phyloP scores from a whole-genome alignment of 352 stramenopile species.

The Blastocystis sp. region DNA sequence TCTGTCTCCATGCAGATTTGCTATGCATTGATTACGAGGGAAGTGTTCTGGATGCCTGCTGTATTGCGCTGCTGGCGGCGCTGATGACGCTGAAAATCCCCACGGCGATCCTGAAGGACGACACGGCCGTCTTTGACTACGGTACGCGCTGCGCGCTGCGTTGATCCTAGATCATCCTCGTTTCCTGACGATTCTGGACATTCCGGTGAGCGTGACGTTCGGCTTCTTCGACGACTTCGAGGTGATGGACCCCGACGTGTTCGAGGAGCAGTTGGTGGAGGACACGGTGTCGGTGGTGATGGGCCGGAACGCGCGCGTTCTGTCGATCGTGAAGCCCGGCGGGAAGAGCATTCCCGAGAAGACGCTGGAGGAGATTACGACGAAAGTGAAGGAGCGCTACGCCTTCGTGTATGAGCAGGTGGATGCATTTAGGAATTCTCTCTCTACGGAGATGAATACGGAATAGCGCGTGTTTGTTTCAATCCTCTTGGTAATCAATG shows the following conservation, averaged over 20 bases:
- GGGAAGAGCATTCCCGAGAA: constrained; percentile 34
- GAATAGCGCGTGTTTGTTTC: constrained; percentile 52
- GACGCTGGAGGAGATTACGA: neutral
- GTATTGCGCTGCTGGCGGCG: constrained; percentile 23
- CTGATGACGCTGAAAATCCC: constrained; percentile 54
- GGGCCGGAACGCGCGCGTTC: constrained; percentile 15
- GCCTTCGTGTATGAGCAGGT: constrained; percentile 19
- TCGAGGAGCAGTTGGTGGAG: constrained; percentile 52
- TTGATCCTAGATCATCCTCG: constrained; percentile 14
- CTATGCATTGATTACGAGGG: constrained; percentile 68
- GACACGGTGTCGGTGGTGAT: constrained; percentile 55
- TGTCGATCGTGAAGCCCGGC: constrained; percentile 50
- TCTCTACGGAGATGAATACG: constrained; percentile 2
- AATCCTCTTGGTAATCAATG: constrained; percentile 28
- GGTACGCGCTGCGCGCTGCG: neutral
- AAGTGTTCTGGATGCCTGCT: constrained; percentile 53
- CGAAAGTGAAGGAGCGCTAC: constrained; percentile 28
- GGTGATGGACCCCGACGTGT: constrained; percentile 63
- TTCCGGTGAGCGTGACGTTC: constrained; percentile 28
- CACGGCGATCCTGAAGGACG: constrained; percentile 43
- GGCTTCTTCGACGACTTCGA: constrained; percentile 61
- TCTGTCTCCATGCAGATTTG: constrained; percentile 36
- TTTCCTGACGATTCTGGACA: constrained; percentile 18
- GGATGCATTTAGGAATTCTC: constrained; percentile 14
- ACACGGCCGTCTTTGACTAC: constrained; percentile 53